Conservation (phyloP, 805 yeast species). For the Suhomyces xylopsoci region DNA sequence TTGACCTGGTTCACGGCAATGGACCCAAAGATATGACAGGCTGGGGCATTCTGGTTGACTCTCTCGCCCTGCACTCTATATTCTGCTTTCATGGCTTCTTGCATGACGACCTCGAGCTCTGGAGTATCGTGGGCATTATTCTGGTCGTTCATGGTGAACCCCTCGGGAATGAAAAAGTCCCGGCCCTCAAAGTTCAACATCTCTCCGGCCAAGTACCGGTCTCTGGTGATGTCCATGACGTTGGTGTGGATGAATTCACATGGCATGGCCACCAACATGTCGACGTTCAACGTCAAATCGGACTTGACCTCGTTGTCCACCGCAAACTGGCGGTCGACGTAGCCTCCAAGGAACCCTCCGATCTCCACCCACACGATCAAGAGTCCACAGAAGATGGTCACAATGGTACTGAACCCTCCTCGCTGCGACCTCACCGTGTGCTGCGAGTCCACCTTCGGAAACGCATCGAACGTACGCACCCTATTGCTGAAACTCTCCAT, state of each 20-base stretch:
- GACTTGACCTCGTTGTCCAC: slow-evolving; percentile 63
- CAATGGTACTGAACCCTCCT: slow-evolving; percentile 71
- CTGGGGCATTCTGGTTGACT: slow-evolving; percentile 56
- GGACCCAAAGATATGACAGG: slow-evolving; percentile 83
- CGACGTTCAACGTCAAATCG: slow-evolving; percentile 69
- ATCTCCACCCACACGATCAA: slow-evolving; percentile 80
- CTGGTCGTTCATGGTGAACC: slow-evolving; percentile 45
- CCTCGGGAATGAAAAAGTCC: slow-evolving; percentile 51
- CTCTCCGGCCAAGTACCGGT: slow-evolving; percentile 75
- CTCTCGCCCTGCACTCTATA: slow-evolving; percentile 46
- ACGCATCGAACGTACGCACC: slow-evolving; percentile 48
- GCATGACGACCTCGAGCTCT: slow-evolving; percentile 63
- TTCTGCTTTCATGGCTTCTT: slow-evolving; percentile 64
- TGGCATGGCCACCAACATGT: slow-evolving; percentile 78
- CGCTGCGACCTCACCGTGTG: slow-evolving; percentile 71
- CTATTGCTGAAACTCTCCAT: slow-evolving; percentile 36
- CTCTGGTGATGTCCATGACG: slow-evolving; percentile 74
- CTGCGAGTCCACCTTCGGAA: slow-evolving; percentile 43
- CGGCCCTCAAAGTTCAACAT: slow-evolving; percentile 68
- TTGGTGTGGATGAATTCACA: slow-evolving; percentile 74
- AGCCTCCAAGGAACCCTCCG: slow-evolving; percentile 83
- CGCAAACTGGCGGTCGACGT: slow-evolving; percentile 68
- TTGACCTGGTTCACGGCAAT: slow-evolving; percentile 81
- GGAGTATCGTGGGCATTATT: slow-evolving; percentile 52
- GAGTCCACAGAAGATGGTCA: slow-evolving; percentile 59